Evolutionary conservation across 2,329 filamentous ascomycete species (phyloP).

Genomic region (Fusarium paranaense): DNA sequence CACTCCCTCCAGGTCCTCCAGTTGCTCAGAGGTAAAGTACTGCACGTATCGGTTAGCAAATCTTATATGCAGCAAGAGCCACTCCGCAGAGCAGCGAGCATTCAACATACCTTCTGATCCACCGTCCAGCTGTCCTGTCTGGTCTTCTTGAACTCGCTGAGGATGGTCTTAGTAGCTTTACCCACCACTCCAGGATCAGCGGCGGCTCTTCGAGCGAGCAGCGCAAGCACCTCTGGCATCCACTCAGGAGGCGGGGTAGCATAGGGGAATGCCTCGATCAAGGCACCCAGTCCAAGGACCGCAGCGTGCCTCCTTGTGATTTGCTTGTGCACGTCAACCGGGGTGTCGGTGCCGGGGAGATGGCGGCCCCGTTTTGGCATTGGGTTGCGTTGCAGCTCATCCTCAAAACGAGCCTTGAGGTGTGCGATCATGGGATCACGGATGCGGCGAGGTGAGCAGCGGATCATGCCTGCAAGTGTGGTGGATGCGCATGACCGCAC

Average conservation of each 20-base stretch:
- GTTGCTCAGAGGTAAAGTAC: constrained; percentile 90
- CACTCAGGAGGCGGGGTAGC: constrained; percentile 90
- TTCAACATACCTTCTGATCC: constrained; percentile 86
- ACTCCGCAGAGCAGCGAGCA: background rate
- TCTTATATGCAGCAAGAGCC: background rate
- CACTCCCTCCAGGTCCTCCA: constrained; percentile 95
- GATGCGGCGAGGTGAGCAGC: constrained; percentile 86
- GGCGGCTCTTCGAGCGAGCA: constrained; percentile 85
- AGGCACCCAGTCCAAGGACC: constrained; percentile 87
- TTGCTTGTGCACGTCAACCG: constrained; percentile 78
- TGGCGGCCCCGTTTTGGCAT: constrained; percentile 79
- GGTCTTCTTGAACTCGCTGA: constrained; percentile 99
- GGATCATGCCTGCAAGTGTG: constrained; percentile 96
- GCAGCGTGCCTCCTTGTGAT: constrained; percentile 89
- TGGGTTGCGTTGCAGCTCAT: constrained; percentile 82
- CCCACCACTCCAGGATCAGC: constrained; percentile 92
- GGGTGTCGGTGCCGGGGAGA: constrained; percentile 74
- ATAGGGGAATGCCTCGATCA: constrained; percentile 97
- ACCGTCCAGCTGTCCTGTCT: constrained; percentile 98
- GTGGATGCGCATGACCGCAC: constrained; percentile 93
- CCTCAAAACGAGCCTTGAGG: constrained; percentile 83
- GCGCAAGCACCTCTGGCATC: constrained; percentile 93
- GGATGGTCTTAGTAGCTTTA: constrained; percentile 92
- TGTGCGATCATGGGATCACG: constrained; percentile 81
- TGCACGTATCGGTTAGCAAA: constrained; percentile 52